A percentile compares a stretch with the other conserved stretches of the same genome.
Evolutionary conservation across 2,329 filamentous ascomycete genomes (phyloP).

Genomic region (Grosmannia huntii): DNA sequence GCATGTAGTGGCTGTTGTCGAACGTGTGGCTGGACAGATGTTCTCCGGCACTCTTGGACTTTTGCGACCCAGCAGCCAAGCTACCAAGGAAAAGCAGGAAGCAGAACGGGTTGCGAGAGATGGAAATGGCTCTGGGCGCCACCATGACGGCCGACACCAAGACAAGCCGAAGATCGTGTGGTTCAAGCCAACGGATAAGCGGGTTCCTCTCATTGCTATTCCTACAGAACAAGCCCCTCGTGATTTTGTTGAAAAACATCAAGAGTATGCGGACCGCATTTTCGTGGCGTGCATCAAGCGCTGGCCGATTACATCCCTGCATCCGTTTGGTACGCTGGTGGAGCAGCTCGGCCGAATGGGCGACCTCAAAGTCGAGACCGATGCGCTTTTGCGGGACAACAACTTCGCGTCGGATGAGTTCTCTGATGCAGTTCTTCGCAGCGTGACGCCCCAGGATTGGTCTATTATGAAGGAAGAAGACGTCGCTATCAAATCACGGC

Average conservation of each 20-base stretch:
- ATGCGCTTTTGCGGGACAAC: slow-evolving; percentile 93
- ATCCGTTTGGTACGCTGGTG: slow-evolving; percentile 94
- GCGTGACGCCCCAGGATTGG: slow-evolving; percentile 87
- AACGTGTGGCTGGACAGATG: slow-evolving; percentile 96
- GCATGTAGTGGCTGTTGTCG: slow-evolving; percentile 92
- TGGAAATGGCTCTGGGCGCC: slow-evolving; percentile 49
- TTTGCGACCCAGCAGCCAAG: slow-evolving; percentile 90
- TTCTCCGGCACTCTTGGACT: slow-evolving; percentile 94
- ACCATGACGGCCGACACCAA: slow-evolving; percentile 71
- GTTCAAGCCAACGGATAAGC: slow-evolving; percentile 99
- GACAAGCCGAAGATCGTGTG: slow-evolving; percentile 99
- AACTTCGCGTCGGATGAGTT: slow-evolving; percentile 98
- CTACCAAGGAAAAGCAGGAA: slow-evolving; percentile 98
- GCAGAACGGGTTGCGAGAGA: slow-evolving; percentile 88
- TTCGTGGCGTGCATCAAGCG: slow-evolving; percentile 99
- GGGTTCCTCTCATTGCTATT: slow-evolving; percentile 93
- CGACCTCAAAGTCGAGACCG: slow-evolving; percentile 92
- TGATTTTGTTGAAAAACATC: slow-evolving; percentile 97
- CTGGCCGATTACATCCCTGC: slow-evolving; percentile 98
- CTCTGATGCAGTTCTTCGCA: slow-evolving; percentile 88
- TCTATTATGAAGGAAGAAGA: slow-evolving; percentile 74
- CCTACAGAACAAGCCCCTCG: slow-evolving; percentile 94
- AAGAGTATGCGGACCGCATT: slow-evolving; percentile 93
- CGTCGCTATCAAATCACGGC: slow-evolving; percentile 56
- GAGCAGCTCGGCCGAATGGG: slow-evolving; percentile 97